Base-by-base conservation (phyloP, 2,329 filamentous ascomycete species). In the Chrysosphaeria jannelii region DNA sequence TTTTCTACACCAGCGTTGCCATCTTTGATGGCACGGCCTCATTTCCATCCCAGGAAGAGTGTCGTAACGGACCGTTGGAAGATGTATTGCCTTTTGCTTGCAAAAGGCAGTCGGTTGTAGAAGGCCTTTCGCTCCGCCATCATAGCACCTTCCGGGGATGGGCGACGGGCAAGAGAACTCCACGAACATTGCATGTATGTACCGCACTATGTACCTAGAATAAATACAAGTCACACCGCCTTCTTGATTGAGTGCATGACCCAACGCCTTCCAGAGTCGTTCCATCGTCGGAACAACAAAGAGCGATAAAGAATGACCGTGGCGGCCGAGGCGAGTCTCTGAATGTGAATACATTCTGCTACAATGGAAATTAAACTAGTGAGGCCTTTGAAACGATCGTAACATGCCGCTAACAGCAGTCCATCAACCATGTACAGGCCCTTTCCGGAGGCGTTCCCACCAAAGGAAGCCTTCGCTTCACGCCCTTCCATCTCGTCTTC, bases 51-150 rank as follows among this genome's bases (percentile, higher is more conserved):
- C 53, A 68, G 59, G 57, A 60, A 54, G 47, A 51, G 57, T 53
- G 48, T 53, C 65, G 67, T 68, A 74, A 75, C 68, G 69, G 68
- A 75, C 62, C 68, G 64, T 69, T 72, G 68, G 69, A 41, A 76
- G 51, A 71, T 22, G 14, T 16, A 21, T 17, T 13, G 13, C 13
- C n/a, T 19, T 12, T 10, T n/a, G 22, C 32, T 29, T 28, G 20
- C 14, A 21, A 14, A 12, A 19, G 35, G 28, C 31, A 22, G 31
- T 38, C 40, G 39, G 35, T 27, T 31, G 35, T 29, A 44, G 44
- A 46, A 47, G 43, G 42, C 43, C 36, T 28, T 33, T 37, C 41
- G 38, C 29, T 31, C 31, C 31, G 39, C 31, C 34, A 32, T 34
- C 21, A 31, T 26, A 30, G 33, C 36, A 32, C 27, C 38, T 36